Base-by-base conservation (phyloP, 441 rosid genomes). In the Pelargonium fulgidum region DNA sequence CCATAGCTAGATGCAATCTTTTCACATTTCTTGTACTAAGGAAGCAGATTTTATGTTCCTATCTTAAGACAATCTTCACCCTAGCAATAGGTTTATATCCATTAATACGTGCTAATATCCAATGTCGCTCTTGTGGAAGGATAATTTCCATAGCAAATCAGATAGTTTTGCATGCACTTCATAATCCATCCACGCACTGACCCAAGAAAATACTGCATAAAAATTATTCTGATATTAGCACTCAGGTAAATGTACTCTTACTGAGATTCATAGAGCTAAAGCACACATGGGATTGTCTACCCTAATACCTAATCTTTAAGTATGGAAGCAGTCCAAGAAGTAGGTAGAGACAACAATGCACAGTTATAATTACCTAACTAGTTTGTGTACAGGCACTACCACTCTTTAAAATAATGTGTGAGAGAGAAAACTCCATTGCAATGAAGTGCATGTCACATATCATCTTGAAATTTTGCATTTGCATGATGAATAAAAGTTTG, bases 171-270 rank as follows among this genome's bases (percentile, higher is more conserved):
- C 65, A 75, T 75, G 74, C 72, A 72, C 70, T 73, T 68, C 77
- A 73, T 22, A 71, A 77, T 67, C 74, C 77, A 77, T 73, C 70
- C 79, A 73, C 68, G 72, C 74, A 75, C 65, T 73, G 76, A 78
- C 74, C 84, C 50, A 75, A 62, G 61, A 68, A 68, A 22, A 62
- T 73, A 78, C 81, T 78, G 81, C 81, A 81, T 76, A 68, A 81
- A 78, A 78, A 81, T 81, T 78, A 77, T 68, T 69, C 67, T 73
- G 67, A 52, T 71, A 81, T 81, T 81, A 78, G 81, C 81, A 73
- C 67, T 48, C 72, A 5, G 66, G 69, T 47, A 77, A 71, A 71
- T 73, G 76, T 74, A 75, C 75, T 77, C 81, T 70, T 29, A 45
- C 66, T 22, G 75, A 77, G 75, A 71, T 64, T 48, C 68, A 67